Percentiles rank a stretch among this genome's conserved stretches.
Conservation (phyloP, 2,329 filamentous ascomycete genomes). For the Lasiodiplodia sp. region DNA sequence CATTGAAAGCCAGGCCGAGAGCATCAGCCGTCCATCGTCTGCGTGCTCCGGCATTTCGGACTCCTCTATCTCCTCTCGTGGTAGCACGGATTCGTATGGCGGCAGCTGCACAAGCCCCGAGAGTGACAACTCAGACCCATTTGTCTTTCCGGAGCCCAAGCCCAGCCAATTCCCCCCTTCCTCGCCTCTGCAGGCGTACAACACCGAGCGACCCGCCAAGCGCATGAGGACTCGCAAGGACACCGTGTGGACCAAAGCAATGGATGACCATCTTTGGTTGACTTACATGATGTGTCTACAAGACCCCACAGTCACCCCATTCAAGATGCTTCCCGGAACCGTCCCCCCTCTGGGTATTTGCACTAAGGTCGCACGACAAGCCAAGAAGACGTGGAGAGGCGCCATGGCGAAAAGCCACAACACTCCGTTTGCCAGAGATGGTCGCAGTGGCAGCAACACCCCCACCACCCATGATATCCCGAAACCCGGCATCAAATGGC, state of each 20-base stretch:
- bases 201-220: slow-evolving; percentile 43
- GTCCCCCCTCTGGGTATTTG: slow-evolving; percentile 70
- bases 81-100: slow-evolving; percentile 64
- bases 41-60: slow-evolving; percentile 67
- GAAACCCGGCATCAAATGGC: slow-evolving; percentile 58
- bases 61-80: slow-evolving; percentile 67
- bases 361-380: slow-evolving; percentile 67
- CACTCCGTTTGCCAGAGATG: slow-evolving; percentile 53
- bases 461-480: slow-evolving; percentile 49
- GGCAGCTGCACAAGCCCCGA: slow-evolving; percentile 69
- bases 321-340: slow-evolving; percentile 71
- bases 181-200: slow-evolving; percentile 42
- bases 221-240: slow-evolving; percentile 52
- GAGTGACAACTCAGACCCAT: slow-evolving; percentile 65
- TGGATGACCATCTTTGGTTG: slow-evolving; percentile 72
- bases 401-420: slow-evolving; percentile 41
- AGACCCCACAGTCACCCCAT: slow-evolving; percentile 70
- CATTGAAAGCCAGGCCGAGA: slow-evolving; percentile 47
- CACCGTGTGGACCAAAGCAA: slow-evolving; percentile 65
- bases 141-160: slow-evolving; percentile 54
- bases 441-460: slow-evolving; percentile 56
- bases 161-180: slow-evolving; percentile 37
- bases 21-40: slow-evolving; percentile 63
- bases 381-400: slow-evolving; percentile 66
- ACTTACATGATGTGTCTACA: slow-evolving; percentile 71